Evolutionary conservation across 805 yeast species (phyloP).

Genomic region (Yamadazyma laniorum): DNA sequence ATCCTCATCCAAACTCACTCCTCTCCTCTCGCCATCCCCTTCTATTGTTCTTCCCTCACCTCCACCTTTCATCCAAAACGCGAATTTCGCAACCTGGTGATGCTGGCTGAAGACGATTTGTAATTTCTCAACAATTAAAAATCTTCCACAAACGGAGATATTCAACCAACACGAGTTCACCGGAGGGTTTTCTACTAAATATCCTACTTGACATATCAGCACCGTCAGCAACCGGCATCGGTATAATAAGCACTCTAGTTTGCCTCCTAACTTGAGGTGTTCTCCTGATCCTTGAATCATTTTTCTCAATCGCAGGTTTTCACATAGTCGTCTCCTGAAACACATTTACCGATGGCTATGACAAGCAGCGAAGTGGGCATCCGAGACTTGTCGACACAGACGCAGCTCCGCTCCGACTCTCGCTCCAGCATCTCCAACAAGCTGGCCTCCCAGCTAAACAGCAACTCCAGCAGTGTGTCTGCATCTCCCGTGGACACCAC

Average conservation of each 20-base stretch:
- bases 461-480: slow-evolving; percentile 16
- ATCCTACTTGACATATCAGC: neutral
- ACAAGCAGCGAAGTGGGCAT: slow-evolving; percentile 12
- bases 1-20: too few species aligned
- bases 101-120: slow-evolving; percentile 5
- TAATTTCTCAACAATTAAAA: neutral
- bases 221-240: neutral
- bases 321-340: too few species aligned
- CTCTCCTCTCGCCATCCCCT: too few species aligned
- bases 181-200: neutral
- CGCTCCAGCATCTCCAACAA: slow-evolving; percentile 6
- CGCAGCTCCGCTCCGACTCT: slow-evolving; percentile 2
- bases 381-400: slow-evolving; percentile 10
- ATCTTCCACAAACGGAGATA: neutral
- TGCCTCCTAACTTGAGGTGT: too few species aligned
- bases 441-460: slow-evolving; percentile 11
- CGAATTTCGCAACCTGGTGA: slow-evolving; percentile 2
- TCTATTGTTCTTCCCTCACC: too few species aligned
- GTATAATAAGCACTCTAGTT: too few species aligned
- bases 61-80: neutral
- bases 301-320: neutral
- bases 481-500: slow-evolving; percentile 13
- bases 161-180: neutral
- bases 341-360: slow-evolving; percentile 3
- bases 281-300: neutral